Conservation (phyloP, 305 asterid genomes). For the Fraxinus dipetala region DNA sequence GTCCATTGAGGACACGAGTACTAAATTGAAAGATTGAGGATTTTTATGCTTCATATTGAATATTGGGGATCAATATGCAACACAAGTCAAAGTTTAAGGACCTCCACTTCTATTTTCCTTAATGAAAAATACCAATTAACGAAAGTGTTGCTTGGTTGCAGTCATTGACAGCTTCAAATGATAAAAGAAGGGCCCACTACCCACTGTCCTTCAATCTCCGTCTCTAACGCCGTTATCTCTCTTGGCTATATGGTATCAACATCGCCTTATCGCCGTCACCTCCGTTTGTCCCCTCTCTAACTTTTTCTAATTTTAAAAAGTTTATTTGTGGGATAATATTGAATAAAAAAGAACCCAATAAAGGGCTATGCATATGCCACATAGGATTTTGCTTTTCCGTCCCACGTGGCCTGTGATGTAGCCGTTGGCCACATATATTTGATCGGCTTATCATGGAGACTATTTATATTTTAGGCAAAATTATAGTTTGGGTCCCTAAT, state of each 20-base stretch:
- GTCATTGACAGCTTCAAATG: not conserved
- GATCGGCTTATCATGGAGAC: not conserved
- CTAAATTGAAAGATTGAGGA: not conserved
- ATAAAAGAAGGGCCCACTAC: constrained; percentile 14
- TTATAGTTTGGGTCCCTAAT: not conserved
- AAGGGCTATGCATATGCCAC: constrained; percentile 20
- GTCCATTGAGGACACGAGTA: not conserved
- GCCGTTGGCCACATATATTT: constrained; percentile 9
- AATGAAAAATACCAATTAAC: not conserved
- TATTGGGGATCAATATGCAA: not conserved
- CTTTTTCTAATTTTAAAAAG: not conserved
- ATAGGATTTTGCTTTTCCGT: constrained; percentile 8
- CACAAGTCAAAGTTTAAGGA: not conserved
- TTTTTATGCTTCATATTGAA: not conserved
- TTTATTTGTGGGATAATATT: constrained; percentile 22
- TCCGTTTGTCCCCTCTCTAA: constrained; percentile 6
- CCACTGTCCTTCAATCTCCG: constrained; percentile 10
- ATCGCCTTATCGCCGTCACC: constrained; percentile 29
- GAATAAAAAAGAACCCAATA: constrained; percentile 19
- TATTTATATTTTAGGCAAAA: not conserved
- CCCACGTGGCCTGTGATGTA: constrained; percentile 8
- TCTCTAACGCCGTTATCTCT: constrained; percentile 23
- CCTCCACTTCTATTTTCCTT: not conserved
- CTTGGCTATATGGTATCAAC: constrained; percentile 9
- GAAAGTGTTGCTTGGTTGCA: not conserved